phyloP scores from a whole-genome alignment of 2,329 filamentous ascomycete species.

The Leptographium wingfieldii region DNA sequence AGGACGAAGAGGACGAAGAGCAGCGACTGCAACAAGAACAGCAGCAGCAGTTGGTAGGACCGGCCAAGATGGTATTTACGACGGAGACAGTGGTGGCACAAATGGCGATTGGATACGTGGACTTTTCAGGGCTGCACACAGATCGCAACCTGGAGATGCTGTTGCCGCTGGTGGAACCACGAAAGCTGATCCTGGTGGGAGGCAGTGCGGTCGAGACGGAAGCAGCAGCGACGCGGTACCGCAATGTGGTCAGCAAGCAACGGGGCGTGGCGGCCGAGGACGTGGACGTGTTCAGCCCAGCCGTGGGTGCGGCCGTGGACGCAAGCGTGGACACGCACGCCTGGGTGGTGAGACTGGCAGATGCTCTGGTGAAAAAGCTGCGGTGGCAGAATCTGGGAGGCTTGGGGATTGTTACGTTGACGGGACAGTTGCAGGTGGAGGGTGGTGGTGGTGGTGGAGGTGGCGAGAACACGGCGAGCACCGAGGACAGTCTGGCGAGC shows the following conservation, averaged over 20 bases:
- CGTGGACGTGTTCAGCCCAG: slow-evolving; percentile 71
- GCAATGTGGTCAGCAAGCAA: slow-evolving; percentile 45
- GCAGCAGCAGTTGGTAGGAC: slow-evolving; percentile 49
- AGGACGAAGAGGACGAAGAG: slow-evolving; percentile 19
- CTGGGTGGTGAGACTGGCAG: slow-evolving; percentile 86
- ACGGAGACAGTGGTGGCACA: slow-evolving; percentile 54
- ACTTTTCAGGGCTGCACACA: slow-evolving; percentile 87
- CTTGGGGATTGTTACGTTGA: slow-evolving; percentile 84
- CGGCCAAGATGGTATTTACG: slow-evolving; percentile 60
- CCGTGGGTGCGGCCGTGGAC: slow-evolving; percentile 61
- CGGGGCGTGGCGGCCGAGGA: slow-evolving; percentile 30
- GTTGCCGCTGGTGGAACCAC: slow-evolving; percentile 83
- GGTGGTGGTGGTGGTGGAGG: slow-evolving; percentile 6
- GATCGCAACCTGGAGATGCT: slow-evolving; percentile 89
- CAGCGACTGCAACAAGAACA: slow-evolving; percentile 41
- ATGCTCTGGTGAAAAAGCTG: slow-evolving; percentile 70
- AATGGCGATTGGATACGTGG: slow-evolving; percentile 72
- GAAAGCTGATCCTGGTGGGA: slow-evolving; percentile 86
- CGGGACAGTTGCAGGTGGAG: slow-evolving; percentile 46
- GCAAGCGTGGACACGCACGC: slow-evolving; percentile 96
- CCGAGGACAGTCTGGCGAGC: slow-evolving; percentile 19
- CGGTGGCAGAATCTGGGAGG: slow-evolving; percentile 92
- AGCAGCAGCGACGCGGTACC: slow-evolving; percentile 67
- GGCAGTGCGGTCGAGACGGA: slow-evolving; percentile 69
- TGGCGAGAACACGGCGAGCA: too few species aligned